Percentiles rank a stretch among this genome's conserved stretches.
Evolutionary conservation across 2,329 filamentous ascomycete species (phyloP).

Genomic region (Fusarium tricinctum): DNA sequence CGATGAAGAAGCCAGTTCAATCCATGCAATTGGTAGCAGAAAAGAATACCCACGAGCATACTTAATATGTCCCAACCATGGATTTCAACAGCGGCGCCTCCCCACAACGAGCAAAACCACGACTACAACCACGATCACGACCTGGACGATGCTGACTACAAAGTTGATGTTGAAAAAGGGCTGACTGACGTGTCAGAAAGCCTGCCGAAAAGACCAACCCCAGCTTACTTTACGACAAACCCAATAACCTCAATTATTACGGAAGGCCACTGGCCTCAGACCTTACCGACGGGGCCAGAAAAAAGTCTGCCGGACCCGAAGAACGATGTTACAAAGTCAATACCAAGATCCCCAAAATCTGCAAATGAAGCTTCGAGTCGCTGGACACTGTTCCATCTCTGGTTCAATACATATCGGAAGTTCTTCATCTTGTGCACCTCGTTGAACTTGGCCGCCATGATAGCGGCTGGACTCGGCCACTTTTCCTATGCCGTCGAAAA

Average conservation of each 20-base stretch:
- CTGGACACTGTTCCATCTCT: constrained; percentile 1
- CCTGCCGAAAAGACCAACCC: neutral
- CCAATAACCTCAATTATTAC: neutral
- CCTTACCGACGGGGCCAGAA: too few relatives aligned
- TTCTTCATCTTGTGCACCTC: neutral
- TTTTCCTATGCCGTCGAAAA: neutral
- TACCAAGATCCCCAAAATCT: neutral
- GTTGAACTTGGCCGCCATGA: neutral
- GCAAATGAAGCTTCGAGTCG: neutral
- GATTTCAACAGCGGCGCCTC: neutral
- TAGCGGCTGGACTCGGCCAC: neutral
- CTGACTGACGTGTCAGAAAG: neutral
- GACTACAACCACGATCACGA: too few relatives aligned
- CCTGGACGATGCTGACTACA: neutral
- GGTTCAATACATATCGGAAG: constrained; percentile 9
- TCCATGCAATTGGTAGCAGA: neutral
- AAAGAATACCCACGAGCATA: too few relatives aligned
- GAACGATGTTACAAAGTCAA: neutral
- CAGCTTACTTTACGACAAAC: neutral
- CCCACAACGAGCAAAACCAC: neutral
- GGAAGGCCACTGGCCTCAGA: too few relatives aligned
- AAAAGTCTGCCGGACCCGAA: neutral
- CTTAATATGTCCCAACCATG: neutral
- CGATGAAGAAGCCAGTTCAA: too few relatives aligned
- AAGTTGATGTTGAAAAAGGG: neutral